These are phyloP conservation scores for Eremochloa ophiuroides DNA, from an alignment of 176 grass and related monocot genomes.

Conservation along the genomic window DNA sequence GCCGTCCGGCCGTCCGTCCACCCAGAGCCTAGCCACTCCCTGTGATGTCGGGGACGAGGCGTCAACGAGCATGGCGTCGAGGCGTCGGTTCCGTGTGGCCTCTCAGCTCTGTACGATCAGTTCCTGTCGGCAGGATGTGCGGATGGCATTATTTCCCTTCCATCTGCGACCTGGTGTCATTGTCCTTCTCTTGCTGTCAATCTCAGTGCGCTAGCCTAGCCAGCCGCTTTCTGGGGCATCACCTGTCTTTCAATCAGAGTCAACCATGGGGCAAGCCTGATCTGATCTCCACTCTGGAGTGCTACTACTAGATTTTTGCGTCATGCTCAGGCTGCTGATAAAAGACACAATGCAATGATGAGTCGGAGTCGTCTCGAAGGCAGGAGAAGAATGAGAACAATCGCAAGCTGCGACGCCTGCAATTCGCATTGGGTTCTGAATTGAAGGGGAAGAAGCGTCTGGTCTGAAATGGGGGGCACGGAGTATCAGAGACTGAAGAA, in stretches of 20 bases:
- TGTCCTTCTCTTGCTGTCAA: background rate
- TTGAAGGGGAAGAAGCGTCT: background rate
- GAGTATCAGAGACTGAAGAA: background rate
- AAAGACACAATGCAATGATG: background rate
- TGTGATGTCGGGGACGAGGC: background rate
- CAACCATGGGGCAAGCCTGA: background rate
- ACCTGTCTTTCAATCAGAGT: background rate
- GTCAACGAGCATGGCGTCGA: background rate
- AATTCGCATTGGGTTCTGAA: background rate
- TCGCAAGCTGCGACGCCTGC: background rate
- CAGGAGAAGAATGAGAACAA: background rate
- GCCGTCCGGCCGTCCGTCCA: background rate
- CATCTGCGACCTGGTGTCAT: background rate
- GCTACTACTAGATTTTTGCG: conserved; percentile 38
- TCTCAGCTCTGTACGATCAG: background rate
- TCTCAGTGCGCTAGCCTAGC: background rate
- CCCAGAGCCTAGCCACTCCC: background rate
- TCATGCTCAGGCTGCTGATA: background rate
- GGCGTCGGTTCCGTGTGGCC: background rate
- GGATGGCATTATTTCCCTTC: background rate
- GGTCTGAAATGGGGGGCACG: background rate
- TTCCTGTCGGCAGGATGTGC: background rate
- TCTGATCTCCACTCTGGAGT: background rate
- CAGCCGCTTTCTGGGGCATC: background rate
- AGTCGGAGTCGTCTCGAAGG: background rate